These are phyloP conservation scores for Pseudopyricularia javanii DNA, from an alignment of 2,329 filamentous ascomycete species.

Conservation along the genomic window DNA sequence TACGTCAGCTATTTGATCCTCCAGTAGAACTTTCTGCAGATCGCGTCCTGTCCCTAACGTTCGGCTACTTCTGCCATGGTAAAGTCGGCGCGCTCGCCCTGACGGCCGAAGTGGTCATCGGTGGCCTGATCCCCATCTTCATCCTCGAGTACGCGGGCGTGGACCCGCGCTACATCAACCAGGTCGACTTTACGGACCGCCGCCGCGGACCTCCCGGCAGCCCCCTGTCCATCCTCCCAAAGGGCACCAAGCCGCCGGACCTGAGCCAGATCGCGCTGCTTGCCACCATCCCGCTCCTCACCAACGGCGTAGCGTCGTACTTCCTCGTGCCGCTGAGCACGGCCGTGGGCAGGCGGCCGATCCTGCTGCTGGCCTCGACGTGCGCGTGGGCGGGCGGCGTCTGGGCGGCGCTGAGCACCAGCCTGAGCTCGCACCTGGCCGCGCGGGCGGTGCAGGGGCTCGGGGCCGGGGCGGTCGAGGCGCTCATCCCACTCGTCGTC, in stretches of 20 bases:
- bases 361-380: conserved; percentile 18
- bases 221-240: conserved; percentile 16
- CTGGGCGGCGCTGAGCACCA: conserved; percentile 19
- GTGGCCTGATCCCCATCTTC: conserved; percentile 19
- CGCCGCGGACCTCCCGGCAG: conserved; percentile 7
- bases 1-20: conserved; percentile 6
- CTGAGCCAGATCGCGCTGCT: conserved; percentile 17
- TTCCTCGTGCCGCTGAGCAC: conserved; percentile 24
- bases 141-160: conserved; percentile 20
- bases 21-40: too few species aligned
- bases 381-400: conserved; percentile 22
- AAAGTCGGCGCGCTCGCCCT: conserved; percentile 13
- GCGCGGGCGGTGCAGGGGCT: conserved; percentile 21
- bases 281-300: conserved; percentile 20
- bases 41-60: background rate
- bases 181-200: conserved; percentile 9
- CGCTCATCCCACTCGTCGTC: conserved; percentile 22
- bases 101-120: conserved; percentile 15
- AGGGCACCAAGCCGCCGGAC: conserved; percentile 15
- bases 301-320: conserved; percentile 21
- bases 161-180: conserved; percentile 16
- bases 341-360: conserved; percentile 21
- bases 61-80: background rate
- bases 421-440: conserved; percentile 14
- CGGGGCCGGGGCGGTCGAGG: conserved; percentile 21